These are phyloP conservation scores for Fusarium staphyleae DNA, from an alignment of 2,329 filamentous ascomycete species.

Conservation along the genomic window DNA sequence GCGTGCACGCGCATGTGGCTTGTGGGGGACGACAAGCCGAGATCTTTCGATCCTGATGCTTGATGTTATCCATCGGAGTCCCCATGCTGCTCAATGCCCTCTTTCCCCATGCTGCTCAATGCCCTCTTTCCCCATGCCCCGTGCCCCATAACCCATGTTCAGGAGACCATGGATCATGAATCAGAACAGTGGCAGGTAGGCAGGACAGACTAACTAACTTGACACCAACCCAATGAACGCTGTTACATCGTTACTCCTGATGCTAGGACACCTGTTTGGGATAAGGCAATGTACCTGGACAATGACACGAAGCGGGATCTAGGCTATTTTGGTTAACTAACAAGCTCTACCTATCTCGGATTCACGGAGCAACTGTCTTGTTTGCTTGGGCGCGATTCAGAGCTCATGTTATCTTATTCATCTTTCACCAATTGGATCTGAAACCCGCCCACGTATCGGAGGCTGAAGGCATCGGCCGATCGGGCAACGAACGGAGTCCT, in stretches of 20 bases:
- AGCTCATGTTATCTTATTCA: conserved; percentile 2
- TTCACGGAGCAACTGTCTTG: neutral
- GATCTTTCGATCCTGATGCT: conserved; percentile 22
- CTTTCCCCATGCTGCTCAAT: conserved; percentile 1
- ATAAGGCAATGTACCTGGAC: conserved; percentile 1
- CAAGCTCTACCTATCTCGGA: conserved; percentile 2
- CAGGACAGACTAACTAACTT: neutral
- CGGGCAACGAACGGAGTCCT: conserved; percentile 1
- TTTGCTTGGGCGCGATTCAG: neutral
- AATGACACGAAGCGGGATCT: conserved; percentile 12
- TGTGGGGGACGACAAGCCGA: conserved; percentile 33
- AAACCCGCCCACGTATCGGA: neutral
- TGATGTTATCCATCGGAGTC: neutral
- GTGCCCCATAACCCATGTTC: conserved; percentile 7
- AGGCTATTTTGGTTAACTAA: conserved; percentile 18
- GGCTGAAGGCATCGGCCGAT: conserved; percentile 6
- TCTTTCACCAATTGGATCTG: conserved; percentile 4
- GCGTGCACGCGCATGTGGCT: conserved; percentile 25
- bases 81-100: neutral
- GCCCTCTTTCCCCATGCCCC: neutral
- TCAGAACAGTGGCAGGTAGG: conserved; percentile 8
- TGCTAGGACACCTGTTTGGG: conserved; percentile 2
- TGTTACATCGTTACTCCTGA: conserved; percentile 3
- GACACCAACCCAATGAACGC: conserved; percentile 5
- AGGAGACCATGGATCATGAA: conserved; percentile 7